Percentiles rank a stretch among this genome's conserved stretches.
These are phyloP conservation scores for Aspergillus ochraceus DNA, from an alignment of 2,329 filamentous ascomycete genomes.

Conservation along the genomic window DNA sequence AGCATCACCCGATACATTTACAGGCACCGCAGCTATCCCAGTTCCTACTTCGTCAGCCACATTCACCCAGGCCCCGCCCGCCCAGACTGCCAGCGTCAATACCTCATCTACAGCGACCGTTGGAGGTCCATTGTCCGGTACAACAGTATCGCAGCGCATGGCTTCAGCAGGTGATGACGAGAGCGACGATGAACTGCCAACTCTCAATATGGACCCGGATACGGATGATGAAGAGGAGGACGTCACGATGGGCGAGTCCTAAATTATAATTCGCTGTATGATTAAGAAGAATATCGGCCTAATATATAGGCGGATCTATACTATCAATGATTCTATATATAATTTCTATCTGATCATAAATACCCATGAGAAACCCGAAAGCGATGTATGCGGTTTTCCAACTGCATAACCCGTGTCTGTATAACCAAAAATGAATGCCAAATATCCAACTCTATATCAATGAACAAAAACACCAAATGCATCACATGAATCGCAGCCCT, in stretches of 20 bases:
- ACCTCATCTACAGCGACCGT: slow-evolving; percentile 4
- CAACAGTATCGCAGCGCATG: neutral
- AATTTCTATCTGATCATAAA: neutral
- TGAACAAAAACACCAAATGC: neutral
- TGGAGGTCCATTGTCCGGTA: neutral
- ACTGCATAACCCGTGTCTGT: neutral
- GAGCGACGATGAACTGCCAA: slow-evolving; percentile 52
- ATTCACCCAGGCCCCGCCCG: slow-evolving; percentile 9
- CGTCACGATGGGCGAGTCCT: slow-evolving; percentile 8
- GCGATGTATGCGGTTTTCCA: neutral
- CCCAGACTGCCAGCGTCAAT: slow-evolving; percentile 8
- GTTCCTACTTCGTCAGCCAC: slow-evolving; percentile 4
- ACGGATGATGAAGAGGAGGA: slow-evolving; percentile 47
- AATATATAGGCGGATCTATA: neutral
- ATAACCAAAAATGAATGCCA: too few species aligned
- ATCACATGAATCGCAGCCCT: slow-evolving; percentile 43
- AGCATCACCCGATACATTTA: slow-evolving; percentile 19
- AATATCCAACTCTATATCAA: neutral
- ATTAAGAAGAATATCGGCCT: neutral
- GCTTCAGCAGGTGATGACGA: slow-evolving; percentile 33
- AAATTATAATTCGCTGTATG: neutral
- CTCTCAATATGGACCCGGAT: slow-evolving; percentile 49
- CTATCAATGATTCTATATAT: neutral
- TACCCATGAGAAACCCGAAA: neutral
- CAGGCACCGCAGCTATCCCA: slow-evolving; percentile 15